phyloP scores from a whole-genome alignment of 2,329 filamentous ascomycete species.

The Cordyceps militaris region DNA sequence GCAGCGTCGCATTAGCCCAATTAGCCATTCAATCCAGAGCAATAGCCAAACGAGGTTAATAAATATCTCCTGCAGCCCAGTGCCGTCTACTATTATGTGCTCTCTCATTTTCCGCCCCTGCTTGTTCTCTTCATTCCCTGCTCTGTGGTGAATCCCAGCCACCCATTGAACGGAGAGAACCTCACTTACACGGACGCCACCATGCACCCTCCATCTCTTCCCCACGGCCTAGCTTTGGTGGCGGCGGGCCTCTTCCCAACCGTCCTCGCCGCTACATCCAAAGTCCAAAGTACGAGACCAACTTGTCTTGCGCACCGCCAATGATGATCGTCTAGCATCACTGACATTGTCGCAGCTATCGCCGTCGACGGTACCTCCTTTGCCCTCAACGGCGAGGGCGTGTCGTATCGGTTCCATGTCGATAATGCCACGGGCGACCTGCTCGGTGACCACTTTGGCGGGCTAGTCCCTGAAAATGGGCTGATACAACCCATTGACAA shows the following conservation, averaged over 20 bases:
- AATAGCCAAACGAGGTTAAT: constrained; percentile 1
- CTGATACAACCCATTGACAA: constrained; percentile 28
- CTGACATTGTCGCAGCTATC: constrained; percentile 33
- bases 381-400: constrained; percentile 45
- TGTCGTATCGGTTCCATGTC: constrained; percentile 59
- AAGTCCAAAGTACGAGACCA: constrained; percentile 2
- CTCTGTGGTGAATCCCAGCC: not conserved
- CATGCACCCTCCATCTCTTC: not conserved
- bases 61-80: constrained; percentile 1
- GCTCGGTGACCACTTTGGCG: constrained; percentile 55
- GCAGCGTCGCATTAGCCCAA: constrained; percentile 2
- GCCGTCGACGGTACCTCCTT: constrained; percentile 49
- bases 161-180: not conserved
- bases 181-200: constrained; percentile 1
- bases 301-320: not conserved
- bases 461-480: constrained; percentile 42
- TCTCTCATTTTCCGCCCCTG: not conserved
- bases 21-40: not conserved
- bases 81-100: not conserved
- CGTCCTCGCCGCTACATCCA: not conserved
- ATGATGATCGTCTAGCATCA: too few species aligned
- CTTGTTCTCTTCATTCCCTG: not conserved
- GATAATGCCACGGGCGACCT: constrained; percentile 49
- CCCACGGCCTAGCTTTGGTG: not conserved
- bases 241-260: not conserved